phyloP scores from a whole-genome alignment of 1,284 basidiomycete genomes.

The Crucibulum cyathiforme region DNA sequence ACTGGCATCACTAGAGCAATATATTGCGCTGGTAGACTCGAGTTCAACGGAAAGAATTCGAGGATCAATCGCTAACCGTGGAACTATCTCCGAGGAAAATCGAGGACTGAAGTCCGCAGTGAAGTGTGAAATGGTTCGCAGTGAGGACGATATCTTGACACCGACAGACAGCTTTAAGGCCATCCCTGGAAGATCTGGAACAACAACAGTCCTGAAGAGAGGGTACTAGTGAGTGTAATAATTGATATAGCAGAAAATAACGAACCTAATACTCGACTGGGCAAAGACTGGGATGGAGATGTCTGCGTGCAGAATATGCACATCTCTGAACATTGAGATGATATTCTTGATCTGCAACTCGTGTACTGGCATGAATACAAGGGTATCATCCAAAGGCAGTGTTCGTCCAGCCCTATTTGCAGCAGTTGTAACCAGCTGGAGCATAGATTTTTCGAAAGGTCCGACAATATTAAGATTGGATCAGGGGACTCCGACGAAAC shows the following conservation, averaged over 20 bases:
- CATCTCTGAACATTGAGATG: slow-evolving; percentile 43
- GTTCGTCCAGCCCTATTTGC: slow-evolving; percentile 30
- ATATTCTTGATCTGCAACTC: slow-evolving; percentile 55
- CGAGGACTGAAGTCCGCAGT: slow-evolving; percentile 60
- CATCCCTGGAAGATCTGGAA: slow-evolving; percentile 47
- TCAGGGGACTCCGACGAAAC: slow-evolving; percentile 48
- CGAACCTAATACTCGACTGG: slow-evolving; percentile 58
- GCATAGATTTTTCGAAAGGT: slow-evolving; percentile 44
- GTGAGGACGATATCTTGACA: slow-evolving; percentile 58
- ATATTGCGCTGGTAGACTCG: slow-evolving; percentile 54
- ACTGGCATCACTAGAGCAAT: slow-evolving; percentile 45
- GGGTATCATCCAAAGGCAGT: slow-evolving; percentile 27
- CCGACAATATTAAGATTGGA: slow-evolving; percentile 44
- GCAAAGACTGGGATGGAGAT: slow-evolving; percentile 46
- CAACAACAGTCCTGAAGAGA: slow-evolving; percentile 46
- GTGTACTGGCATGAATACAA: slow-evolving; percentile 53
- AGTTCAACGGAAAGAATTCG: slow-evolving; percentile 46
- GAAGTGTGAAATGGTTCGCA: slow-evolving; percentile 60
- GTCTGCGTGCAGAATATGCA: slow-evolving; percentile 43
- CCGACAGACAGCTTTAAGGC: slow-evolving; percentile 56
- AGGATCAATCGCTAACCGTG: slow-evolving; percentile 48
- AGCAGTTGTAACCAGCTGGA: slow-evolving; percentile 35
- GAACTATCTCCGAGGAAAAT: slow-evolving; percentile 52
- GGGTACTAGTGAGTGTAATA: slow-evolving; percentile 1
- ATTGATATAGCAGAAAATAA: not conserved